These are phyloP conservation scores for Magnusiomyces suaveolens DNA, from an alignment of 1,139 yeast species.

Conservation along the genomic window DNA sequence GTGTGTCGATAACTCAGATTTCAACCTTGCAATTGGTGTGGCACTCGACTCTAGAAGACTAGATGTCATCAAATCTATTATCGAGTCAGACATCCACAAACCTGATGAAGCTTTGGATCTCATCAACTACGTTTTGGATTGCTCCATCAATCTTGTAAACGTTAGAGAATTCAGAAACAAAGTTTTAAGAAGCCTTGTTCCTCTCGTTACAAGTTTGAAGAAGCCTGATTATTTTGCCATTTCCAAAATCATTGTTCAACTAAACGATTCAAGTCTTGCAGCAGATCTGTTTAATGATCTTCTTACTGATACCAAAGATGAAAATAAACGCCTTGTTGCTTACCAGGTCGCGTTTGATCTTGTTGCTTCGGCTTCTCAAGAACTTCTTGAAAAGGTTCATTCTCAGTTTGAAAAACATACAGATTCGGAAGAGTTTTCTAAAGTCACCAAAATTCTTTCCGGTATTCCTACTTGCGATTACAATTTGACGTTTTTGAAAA, in stretches of 20 bases:
- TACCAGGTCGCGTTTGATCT: conserved; percentile 94
- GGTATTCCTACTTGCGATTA: conserved; percentile 95
- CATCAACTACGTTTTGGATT: conserved; percentile 66
- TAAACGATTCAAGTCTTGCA: conserved; percentile 69
- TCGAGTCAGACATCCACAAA: conserved; percentile 37
- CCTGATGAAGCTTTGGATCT: conserved; percentile 40
- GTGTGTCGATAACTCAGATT: conserved; percentile 63
- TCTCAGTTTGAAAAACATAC: conserved; percentile 34
- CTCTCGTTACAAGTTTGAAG: conserved; percentile 47
- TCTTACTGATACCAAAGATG: conserved; percentile 32
- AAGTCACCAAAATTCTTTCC: conserved; percentile 60
- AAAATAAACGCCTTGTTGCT: conserved; percentile 47
- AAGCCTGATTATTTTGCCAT: conserved; percentile 68
- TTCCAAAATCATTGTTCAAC: conserved; percentile 78
- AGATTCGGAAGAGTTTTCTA: conserved; percentile 32
- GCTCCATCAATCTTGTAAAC: conserved; percentile 58
- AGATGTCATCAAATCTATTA: conserved; percentile 63
- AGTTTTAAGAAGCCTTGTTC: conserved; percentile 55
- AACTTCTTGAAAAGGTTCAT: conserved; percentile 57
- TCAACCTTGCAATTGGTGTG: conserved; percentile 79
- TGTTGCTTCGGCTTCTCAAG: conserved; percentile 90
- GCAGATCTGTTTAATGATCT: conserved; percentile 55
- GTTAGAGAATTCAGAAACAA: conserved; percentile 56
- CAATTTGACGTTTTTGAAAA: conserved; percentile 76
- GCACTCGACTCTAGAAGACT: conserved; percentile 81